Base-by-base conservation (phyloP, 1,284 basidiomycete species). In the Ganoderma meredithae region DNA sequence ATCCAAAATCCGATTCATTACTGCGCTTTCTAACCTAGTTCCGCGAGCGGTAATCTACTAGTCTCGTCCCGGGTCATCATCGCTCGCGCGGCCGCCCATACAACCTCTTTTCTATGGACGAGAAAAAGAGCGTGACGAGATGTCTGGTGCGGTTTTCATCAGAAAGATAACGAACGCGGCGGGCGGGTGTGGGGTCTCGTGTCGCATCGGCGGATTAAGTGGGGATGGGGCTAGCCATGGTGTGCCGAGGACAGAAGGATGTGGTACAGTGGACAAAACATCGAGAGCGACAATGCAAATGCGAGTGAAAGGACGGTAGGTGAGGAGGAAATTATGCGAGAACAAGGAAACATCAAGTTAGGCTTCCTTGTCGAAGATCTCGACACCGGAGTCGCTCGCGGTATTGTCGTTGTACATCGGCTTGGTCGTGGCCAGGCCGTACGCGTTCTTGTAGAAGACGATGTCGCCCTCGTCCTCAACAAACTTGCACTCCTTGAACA, bases 391-490 rank as follows among this genome's bases (percentile, higher is more conserved):
- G 82, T 97, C 95, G 76, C 90, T 94, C 59, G 89, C 88, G 62
- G 83, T 82, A 69, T 80, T 83, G 68, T 92, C 91, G 60, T 83
- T 81, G 74, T 89, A 88, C 71, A 87, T 84, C 22, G 93, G 90
- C 72, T 88, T 86, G 75, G 88, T 85, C 71, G 88, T 81, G 62
- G 95, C 93, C 67, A 97, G 82, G 72, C 96, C 96, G 47, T 84
- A 73, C 4, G 91, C 87, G 76, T 98, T 94, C 86, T 96, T 96
- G 89, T 91, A 98, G 85, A 98, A 98, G 67, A 96, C 79, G 71
- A 98, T 88, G 76, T 95, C 90, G 65, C 95, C 95, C 76, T 95
- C 92, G 77, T 98, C 95, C 81, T 98, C 96, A 64, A 98, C 92
- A 80, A 95, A 97, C 90, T 90, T 92, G 91, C 93, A 95, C 75